Evolutionary conservation across 1,284 basidiomycete species (phyloP).

Genomic region (Naganishia albida): DNA sequence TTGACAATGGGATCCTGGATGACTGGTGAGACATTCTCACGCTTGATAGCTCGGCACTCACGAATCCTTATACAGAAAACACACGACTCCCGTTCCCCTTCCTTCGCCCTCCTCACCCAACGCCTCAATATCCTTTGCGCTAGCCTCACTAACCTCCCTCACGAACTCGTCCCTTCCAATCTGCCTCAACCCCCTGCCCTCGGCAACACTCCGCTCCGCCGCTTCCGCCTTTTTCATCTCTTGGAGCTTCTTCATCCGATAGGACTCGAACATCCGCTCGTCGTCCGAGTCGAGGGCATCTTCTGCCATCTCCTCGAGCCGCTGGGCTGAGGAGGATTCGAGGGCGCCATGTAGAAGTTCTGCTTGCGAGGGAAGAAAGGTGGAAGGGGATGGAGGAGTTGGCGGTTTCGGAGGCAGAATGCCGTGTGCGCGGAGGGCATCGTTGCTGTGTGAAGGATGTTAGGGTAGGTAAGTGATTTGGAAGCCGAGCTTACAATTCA

Average conservation of each 20-base stretch:
- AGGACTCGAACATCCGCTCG: conserved; percentile 71
- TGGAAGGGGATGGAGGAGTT: conserved; percentile 69
- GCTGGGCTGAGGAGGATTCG: conserved; percentile 62
- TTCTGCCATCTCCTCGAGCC: conserved; percentile 66
- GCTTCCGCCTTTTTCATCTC: conserved; percentile 66
- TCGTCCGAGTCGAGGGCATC: conserved; percentile 74
- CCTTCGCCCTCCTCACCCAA: conserved; percentile 42
- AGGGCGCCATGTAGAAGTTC: conserved; percentile 55
- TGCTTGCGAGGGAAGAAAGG: conserved; percentile 49
- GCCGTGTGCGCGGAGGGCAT: conserved; percentile 84
- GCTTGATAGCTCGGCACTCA: conserved; percentile 41
- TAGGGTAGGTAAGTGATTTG: background rate
- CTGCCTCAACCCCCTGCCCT: conserved; percentile 64
- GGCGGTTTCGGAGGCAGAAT: conserved; percentile 76
- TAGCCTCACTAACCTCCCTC: conserved; percentile 90
- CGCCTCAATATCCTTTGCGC: conserved; percentile 61
- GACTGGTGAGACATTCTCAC: background rate
- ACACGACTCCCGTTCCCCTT: conserved; percentile 60
- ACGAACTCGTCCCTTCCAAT: conserved; percentile 93
- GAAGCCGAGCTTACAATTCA: conserved; percentile 72
- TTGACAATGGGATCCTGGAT: conserved; percentile 72
- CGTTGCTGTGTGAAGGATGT: conserved; percentile 65
- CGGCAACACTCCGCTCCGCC: conserved; percentile 73
- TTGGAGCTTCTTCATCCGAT: conserved; percentile 67
- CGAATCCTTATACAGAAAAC: conserved; percentile 60